Percentiles rank a stretch among this genome's conserved stretches.
Evolutionary conservation across 306 rosid genomes (phyloP).

Genomic region (Gleditsia sinensis): DNA sequence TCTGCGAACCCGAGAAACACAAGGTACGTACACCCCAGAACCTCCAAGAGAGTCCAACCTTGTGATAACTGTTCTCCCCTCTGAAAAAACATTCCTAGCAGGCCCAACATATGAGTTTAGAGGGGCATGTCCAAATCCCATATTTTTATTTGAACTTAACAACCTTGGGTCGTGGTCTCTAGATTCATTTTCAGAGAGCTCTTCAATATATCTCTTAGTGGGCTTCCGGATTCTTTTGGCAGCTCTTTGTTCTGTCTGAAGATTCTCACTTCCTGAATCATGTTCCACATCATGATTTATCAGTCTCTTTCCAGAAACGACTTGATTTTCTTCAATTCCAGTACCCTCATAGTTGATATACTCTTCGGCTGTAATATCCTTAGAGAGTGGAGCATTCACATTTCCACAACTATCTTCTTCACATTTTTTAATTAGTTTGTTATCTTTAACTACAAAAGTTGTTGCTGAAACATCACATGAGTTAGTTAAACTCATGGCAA

Average conservation of each 20-base stretch:
- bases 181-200: constrained; percentile 80
- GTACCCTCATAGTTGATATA: constrained; percentile 38
- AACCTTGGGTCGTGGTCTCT: constrained; percentile 59
- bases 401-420: constrained; percentile 50
- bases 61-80: constrained; percentile 59
- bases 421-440: constrained; percentile 53
- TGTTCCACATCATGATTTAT: constrained; percentile 47
- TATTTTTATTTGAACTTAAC: constrained; percentile 43
- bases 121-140: constrained; percentile 47
- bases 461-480: constrained; percentile 80
- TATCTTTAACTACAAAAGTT: constrained; percentile 65
- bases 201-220: constrained; percentile 96
- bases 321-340: constrained; percentile 51
- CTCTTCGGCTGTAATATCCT: constrained; percentile 36
- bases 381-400: constrained; percentile 39
- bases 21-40: constrained; percentile 76
- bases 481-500: constrained; percentile 90
- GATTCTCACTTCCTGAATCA: constrained; percentile 57
- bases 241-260: constrained; percentile 55
- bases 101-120: constrained; percentile 47
- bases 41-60: constrained; percentile 87
- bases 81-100: constrained; percentile 52
- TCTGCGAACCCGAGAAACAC: constrained; percentile 86
- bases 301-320: constrained; percentile 47
- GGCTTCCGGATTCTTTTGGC: constrained; percentile 91